Evolutionary conservation across 2,329 filamentous ascomycete species (phyloP), one percentile per base, ranked within the genome.

Genomic region (Trichoderma sp.): DNA sequence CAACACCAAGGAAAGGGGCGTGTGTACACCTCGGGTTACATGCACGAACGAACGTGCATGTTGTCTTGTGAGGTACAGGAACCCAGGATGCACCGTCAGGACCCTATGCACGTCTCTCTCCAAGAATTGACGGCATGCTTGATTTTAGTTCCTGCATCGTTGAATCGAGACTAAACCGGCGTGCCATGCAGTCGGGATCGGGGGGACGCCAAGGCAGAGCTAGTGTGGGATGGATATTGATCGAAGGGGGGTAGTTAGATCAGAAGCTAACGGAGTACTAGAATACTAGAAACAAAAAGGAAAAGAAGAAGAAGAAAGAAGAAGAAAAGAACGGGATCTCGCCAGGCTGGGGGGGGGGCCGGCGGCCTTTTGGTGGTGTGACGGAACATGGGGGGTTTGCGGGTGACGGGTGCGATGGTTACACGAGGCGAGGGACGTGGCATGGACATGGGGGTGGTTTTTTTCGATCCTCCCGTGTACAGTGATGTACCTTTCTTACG

Each of bases 341-440:
- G 39, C 30, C 41, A 24, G 15, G 39, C 7, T 55, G 44, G 62
- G 56, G 47, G 30, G 28, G 28, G n/a, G n/a, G n/a, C 26, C 9
- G 30, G 21, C 28, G 2, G 30, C 30, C 30, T 3, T 34, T 39
- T 39, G 34, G 10, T 39, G 34, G 51, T 41, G 51, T 54, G 51
- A 54, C 51, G n/a, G 54, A 65, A 55, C 63, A 65, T 57, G 63
- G 63, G 30, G 26, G 28, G 28, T 28, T 65, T 56, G 21, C 19
- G 43, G 17, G 24, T 24, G 48, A 48, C 47, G 56, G 57, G 63
- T 65, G 63, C 28, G 50, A 56, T 63, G 50, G 60, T 63, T 63
- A 56, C 62, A 57, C 62, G 51, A 51, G 43, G 39, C 41, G 44
- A 30, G 52, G 47, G 43, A 28, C 21, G 5, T 26, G 28, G 34